phyloP scores from a whole-genome alignment of 2,329 filamentous ascomycete genomes.

The Plenodomus lindquistii region DNA sequence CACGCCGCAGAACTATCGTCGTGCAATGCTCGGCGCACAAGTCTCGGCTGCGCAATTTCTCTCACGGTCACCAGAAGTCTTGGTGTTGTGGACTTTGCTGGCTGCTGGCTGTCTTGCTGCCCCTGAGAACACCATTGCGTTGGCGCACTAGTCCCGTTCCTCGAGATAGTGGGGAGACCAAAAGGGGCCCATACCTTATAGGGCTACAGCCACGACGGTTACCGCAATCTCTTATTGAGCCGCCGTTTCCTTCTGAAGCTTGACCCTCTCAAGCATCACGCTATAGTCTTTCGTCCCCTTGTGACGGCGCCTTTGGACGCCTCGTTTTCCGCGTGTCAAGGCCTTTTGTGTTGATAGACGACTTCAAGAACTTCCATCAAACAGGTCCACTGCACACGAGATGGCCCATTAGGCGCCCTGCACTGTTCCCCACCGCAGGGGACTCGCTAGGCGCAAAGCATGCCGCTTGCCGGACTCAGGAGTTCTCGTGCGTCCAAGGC shows the following conservation, averaged over 20 bases:
- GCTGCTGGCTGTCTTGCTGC: not conserved
- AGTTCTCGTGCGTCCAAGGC: slow-evolving; percentile 5
- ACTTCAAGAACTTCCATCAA: not conserved
- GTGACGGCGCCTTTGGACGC: not conserved
- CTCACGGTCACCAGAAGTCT: not conserved
- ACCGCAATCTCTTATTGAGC: slow-evolving; percentile 14
- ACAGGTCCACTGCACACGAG: not conserved
- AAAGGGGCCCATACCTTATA: slow-evolving; percentile 3
- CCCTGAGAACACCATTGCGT: slow-evolving; percentile 10
- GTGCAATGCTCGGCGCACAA: no score
- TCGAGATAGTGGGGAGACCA: slow-evolving; percentile 9
- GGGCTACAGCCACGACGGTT: slow-evolving; percentile 8
- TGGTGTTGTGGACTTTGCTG: no score
- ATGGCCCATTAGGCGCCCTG: not conserved
- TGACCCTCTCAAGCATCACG: slow-evolving; percentile 26
- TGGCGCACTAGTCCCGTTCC: slow-evolving; percentile 16
- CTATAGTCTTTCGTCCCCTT: slow-evolving; percentile 3
- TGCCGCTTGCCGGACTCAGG: slow-evolving; percentile 13
- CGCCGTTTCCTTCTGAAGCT: slow-evolving; percentile 15
- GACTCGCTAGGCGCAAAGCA: slow-evolving; percentile 6
- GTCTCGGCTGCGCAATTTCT: not conserved
- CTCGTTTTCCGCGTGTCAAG: no score
- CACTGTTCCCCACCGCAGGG: not conserved
- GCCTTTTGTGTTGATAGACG: not conserved
- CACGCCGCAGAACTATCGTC: no score